Base-by-base conservation (phyloP, 2,329 filamentous ascomycete genomes). In the Xylariaceae sp. region DNA sequence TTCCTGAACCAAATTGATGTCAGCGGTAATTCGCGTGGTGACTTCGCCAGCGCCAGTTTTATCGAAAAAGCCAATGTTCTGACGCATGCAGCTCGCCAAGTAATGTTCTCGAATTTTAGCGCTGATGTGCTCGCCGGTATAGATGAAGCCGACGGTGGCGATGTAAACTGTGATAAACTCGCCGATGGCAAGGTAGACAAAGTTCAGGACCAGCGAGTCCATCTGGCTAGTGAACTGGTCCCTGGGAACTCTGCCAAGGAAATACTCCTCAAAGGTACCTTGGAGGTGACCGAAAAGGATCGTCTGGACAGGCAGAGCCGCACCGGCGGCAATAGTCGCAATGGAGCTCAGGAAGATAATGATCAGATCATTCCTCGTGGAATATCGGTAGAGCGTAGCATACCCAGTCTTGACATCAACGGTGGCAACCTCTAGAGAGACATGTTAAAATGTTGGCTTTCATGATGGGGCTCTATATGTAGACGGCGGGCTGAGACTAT, bases 21-120 rank as follows among this genome's bases (percentile, higher is more conserved):
- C 92, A 10, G 92, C 87, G 0, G 92, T 97, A 63, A 96, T 96
- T 59, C 92, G 86, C 1, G 92, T 96, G 0, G 92, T 96, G 56
- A 97, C 89, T 72, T 96, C 94, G 54, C 92, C 92, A 32, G 91
- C 88, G 48, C 92, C 92, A 13, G 96, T 80, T 66, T 94, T 94
- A 71, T 97, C 94, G 71, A 95, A 95, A 71, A 89, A 95, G 43
- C 84, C 91, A 68, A 95, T 92, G 68, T 96, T 95, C 69, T 95
- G 91, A 56, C 84, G 83, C 75, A 95, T 76, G 66, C 91, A 92
- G 58, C 88, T 89, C 63, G 85, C 80, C 6, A 99, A 80, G 64
- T 97, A 97, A 62, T 89, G 80, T 67, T 89, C 83, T 54, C 92
- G 84, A 63, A 92, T 88, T 73, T 90, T 89, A 58, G 83, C 81